phyloP scores from a whole-genome alignment of 345 rosid species.

The Carallia pectinifolia region DNA sequence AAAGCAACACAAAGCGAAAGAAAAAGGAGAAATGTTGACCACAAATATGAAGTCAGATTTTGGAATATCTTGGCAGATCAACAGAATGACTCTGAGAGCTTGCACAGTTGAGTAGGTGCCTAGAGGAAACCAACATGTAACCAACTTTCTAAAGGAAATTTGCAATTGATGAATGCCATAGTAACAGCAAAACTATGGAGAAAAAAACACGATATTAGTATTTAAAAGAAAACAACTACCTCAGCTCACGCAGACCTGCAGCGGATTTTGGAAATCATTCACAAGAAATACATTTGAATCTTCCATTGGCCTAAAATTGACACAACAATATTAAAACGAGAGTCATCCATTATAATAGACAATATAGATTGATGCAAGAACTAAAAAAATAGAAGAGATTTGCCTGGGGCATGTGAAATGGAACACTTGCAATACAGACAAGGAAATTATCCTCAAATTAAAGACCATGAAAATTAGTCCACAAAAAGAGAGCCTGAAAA shows the following conservation, averaged over 20 bases:
- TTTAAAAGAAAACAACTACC: constrained; percentile 1
- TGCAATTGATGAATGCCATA: constrained; percentile 3
- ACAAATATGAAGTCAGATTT: background rate
- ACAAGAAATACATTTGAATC: constrained; percentile 90
- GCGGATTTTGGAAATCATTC: constrained; percentile 82
- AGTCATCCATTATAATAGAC: background rate
- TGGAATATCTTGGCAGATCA: background rate
- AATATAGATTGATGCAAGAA: background rate
- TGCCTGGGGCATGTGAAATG: background rate
- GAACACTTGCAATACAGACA: too few relatives aligned
- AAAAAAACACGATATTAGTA: background rate
- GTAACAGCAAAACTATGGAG: background rate
- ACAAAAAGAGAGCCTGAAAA: background rate
- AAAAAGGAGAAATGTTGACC: background rate
- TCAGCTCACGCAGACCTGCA: constrained; percentile 57
- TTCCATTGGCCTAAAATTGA: constrained; percentile 65
- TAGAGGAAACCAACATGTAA: constrained; percentile 1
- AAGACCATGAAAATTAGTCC: background rate
- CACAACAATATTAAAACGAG: constrained; percentile 6
- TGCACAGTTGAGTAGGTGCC: background rate
- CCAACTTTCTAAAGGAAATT: background rate
- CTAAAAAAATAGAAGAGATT: background rate
- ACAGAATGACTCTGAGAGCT: background rate
- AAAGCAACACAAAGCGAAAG: background rate
- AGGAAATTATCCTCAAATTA: too few relatives aligned